A percentile compares a stretch with the other conserved stretches of the same genome.
Conservation (phyloP, 2,329 filamentous ascomycete species). For the Pyrenochaeta sp. region DNA sequence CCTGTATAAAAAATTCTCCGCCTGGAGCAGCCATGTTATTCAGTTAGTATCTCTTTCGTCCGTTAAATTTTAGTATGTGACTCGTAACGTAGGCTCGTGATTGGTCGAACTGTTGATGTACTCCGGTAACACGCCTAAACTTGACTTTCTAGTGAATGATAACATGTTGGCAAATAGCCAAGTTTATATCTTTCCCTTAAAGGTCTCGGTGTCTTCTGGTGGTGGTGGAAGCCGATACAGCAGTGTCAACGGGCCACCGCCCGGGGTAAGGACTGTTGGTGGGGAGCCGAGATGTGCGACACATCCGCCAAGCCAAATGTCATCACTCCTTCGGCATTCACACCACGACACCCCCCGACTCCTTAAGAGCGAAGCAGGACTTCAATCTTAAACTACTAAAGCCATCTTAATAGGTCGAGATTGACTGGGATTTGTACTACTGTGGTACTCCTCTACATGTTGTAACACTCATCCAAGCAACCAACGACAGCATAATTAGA, state of each 20-base stretch:
- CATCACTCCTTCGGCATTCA: too few relatives aligned
- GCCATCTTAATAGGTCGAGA: too few relatives aligned
- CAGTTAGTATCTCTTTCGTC: not conserved
- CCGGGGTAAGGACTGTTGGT: constrained; percentile 5
- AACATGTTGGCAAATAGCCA: not conserved
- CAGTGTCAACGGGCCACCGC: not conserved
- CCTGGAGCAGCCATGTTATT: constrained; percentile 52
- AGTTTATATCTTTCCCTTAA: not conserved
- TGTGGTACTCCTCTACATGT: too few relatives aligned
- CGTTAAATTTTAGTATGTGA: not conserved
- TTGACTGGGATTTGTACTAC: too few relatives aligned
- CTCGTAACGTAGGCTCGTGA: not conserved
- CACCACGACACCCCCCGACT: too few relatives aligned
- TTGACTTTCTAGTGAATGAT: not conserved
- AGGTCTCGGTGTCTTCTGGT: not conserved
- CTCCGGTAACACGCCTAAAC: too few relatives aligned
- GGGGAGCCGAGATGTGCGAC: constrained; percentile 18
- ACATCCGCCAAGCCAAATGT: not conserved
- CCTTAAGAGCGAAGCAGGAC: too few relatives aligned
- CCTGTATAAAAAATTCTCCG: constrained; percentile 57
- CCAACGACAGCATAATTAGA: too few relatives aligned
- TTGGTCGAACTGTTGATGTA: not conserved
- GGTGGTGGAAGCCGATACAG: not conserved
- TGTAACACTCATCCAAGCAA: too few relatives aligned
- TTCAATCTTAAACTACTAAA: too few relatives aligned